Evolutionary conservation across 2,329 filamentous ascomycete species (phyloP), one percentile per base, ranked within the genome.

Genomic region (Aspergillus transmontanensis): DNA sequence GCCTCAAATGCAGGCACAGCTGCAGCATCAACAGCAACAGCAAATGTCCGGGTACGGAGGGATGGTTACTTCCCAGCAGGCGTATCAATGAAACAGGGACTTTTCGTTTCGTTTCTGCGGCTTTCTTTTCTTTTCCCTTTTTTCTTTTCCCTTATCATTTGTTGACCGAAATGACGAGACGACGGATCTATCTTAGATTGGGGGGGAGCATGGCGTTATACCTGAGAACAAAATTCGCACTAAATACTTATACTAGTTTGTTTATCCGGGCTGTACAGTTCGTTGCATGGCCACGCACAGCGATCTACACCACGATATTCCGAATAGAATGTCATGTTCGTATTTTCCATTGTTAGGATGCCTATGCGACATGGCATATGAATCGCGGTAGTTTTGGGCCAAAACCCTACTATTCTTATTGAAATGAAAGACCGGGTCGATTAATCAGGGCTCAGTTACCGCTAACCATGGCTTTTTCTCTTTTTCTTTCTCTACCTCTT

Each of bases 1-100:
- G 73, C 81, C 80, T 50, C 84, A 87, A 68, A 78, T 86, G 59
- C 84, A 87, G 71, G 79, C 80, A 63, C 83, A 84, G 66, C 75
- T 82, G 68, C 78, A 78, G 65, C 79, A 81, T 60, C 75, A 75
- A 46, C 72, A 78, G 26, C 26, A 28, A 28, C 26, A 28, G 50
- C 76, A 78, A 67, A 74, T 79, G 73, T 66, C 74, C 23, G 76
- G 75, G 28, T 80, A 80, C 67, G 76, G 76, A 30, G 78, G 77
- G 21, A 74, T 80, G 69, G 71, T 77, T 59, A 71, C 76, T 14
- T 72, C 75, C 34, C 76, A 78, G 58, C 72, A 75, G 39, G 69
- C 76, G 36, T 78, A 78, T 62, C 77, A 73, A 62, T 39, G 50
- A 46, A 34, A 11, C 30, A 34, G 48, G 48, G 50, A 48, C 53